These are phyloP conservation scores for Gnetum montanum DNA, from an alignment of 75 land plant genomes.

Conservation along the genomic window DNA sequence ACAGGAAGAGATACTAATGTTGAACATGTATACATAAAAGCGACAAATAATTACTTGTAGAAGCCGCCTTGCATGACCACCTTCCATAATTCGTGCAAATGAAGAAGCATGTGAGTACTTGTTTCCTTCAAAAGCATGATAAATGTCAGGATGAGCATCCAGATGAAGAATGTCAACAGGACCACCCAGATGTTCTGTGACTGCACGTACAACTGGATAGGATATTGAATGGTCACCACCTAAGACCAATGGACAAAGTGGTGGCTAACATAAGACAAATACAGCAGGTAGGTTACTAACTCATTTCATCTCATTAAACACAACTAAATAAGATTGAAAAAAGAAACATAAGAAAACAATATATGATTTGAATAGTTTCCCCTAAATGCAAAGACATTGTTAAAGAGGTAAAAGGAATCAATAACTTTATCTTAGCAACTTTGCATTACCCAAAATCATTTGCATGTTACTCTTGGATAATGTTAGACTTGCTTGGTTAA, in stretches of 20 bases:
- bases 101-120: slow-evolving; percentile 96
- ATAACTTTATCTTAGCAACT: no score
- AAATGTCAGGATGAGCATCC: slow-evolving; percentile 99
- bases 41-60: slow-evolving; percentile 79
- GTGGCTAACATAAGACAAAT: slow-evolving; percentile 42
- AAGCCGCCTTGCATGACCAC: slow-evolving; percentile 93
- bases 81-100: slow-evolving; percentile 99
- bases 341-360: neutral
- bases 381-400: no score
- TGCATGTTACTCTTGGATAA: no score
- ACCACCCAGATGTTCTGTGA: slow-evolving; percentile 90
- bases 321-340: neutral
- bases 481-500: no score
- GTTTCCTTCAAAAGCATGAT: slow-evolving; percentile 92
- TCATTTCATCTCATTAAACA: no score
- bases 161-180: slow-evolving; percentile 94
- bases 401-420: neutral
- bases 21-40: no score
- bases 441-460: no score
- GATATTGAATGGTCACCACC: slow-evolving; percentile 98
- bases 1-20: neutral
- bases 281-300: neutral
- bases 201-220: slow-evolving; percentile 86
- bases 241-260: slow-evolving; percentile 75
- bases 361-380: neutral